These are phyloP conservation scores for Ganoderma lucidum DNA, from an alignment of 1,284 basidiomycete species.

Conservation along the genomic window DNA sequence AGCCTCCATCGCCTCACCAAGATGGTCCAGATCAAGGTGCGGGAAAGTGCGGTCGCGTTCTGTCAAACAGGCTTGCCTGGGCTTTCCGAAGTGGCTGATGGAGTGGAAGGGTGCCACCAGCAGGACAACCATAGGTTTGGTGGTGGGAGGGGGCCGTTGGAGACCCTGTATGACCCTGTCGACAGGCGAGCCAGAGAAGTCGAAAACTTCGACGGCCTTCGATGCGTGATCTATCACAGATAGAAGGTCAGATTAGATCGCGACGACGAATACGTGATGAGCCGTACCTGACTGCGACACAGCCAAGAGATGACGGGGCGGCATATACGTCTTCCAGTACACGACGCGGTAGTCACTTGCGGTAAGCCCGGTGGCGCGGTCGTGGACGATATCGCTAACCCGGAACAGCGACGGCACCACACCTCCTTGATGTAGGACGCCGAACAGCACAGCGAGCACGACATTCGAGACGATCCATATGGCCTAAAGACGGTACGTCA, in stretches of 20 bases:
- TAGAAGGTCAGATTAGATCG: slow-evolving; percentile 4
- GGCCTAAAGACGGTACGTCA: slow-evolving; percentile 33
- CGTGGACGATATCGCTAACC: slow-evolving; percentile 39
- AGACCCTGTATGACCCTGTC: slow-evolving; percentile 34
- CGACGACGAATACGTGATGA: background rate
- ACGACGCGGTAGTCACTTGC: slow-evolving; percentile 33
- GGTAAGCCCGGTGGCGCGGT: background rate
- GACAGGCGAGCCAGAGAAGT: slow-evolving; percentile 41
- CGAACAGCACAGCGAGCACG: slow-evolving; percentile 44
- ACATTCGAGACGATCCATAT: slow-evolving; percentile 44
- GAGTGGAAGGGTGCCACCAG: slow-evolving; percentile 44
- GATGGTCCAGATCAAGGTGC: slow-evolving; percentile 49
- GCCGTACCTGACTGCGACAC: slow-evolving; percentile 38
- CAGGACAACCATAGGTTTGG: slow-evolving; percentile 27
- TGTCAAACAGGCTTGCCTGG: slow-evolving; percentile 9
- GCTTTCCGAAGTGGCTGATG: slow-evolving; percentile 24
- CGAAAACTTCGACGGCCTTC: slow-evolving; percentile 25
- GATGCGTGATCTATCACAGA: slow-evolving; percentile 27
- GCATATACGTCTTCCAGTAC: slow-evolving; percentile 53
- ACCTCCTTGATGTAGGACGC: slow-evolving; percentile 51
- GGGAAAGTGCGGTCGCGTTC: slow-evolving; percentile 39
- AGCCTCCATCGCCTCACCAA: slow-evolving; percentile 42
- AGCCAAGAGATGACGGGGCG: slow-evolving; percentile 47
- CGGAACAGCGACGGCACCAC: slow-evolving; percentile 49
- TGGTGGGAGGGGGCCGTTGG: slow-evolving; percentile 1